Evolutionary conservation across 352 stramenopile genomes (phyloP).

Genomic region (Pythium aphanidermatum): DNA sequence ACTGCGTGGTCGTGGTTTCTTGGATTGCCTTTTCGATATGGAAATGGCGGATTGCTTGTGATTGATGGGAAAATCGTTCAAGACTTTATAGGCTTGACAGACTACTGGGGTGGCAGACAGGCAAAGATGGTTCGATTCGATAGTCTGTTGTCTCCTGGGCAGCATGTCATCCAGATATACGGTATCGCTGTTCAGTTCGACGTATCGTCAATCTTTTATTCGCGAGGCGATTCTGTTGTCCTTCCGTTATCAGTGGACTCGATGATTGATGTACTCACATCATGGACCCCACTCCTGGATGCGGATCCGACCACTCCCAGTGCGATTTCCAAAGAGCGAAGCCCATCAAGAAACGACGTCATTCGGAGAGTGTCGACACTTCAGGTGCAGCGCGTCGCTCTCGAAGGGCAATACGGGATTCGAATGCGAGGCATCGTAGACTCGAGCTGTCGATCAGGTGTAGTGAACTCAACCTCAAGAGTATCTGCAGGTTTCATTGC

Average conservation of each 20-base stretch:
- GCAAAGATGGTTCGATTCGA: conserved; percentile 36
- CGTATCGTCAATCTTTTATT: conserved; percentile 41
- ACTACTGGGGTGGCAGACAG: conserved; percentile 35
- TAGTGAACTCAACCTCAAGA: conserved; percentile 38
- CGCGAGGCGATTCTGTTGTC: conserved; percentile 25
- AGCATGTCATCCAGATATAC: conserved; percentile 43
- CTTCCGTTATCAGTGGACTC: conserved; percentile 15
- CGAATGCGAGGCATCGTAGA: conserved; percentile 28
- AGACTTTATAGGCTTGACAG: conserved; percentile 32
- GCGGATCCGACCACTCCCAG: conserved; percentile 22
- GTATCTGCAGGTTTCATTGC: conserved; percentile 36
- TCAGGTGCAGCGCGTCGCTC: conserved; percentile 30
- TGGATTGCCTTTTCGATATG: conserved; percentile 44
- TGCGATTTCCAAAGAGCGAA: conserved; percentile 30
- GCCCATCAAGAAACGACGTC: conserved; percentile 28
- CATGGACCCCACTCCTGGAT: conserved; percentile 30
- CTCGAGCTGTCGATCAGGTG: conserved; percentile 24
- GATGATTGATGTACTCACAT: conserved; percentile 28
- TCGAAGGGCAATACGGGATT: conserved; percentile 33
- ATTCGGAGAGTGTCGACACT: conserved; percentile 36
- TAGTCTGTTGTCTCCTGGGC: conserved; percentile 30
- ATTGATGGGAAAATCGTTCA: conserved; percentile 42
- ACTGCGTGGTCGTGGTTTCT: conserved; percentile 52
- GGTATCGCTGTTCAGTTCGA: conserved; percentile 36
- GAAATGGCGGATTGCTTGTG: conserved; percentile 33